Evolutionary conservation across 2,329 filamentous ascomycete genomes (phyloP).

Genomic region (Aspergillus jensenii): DNA sequence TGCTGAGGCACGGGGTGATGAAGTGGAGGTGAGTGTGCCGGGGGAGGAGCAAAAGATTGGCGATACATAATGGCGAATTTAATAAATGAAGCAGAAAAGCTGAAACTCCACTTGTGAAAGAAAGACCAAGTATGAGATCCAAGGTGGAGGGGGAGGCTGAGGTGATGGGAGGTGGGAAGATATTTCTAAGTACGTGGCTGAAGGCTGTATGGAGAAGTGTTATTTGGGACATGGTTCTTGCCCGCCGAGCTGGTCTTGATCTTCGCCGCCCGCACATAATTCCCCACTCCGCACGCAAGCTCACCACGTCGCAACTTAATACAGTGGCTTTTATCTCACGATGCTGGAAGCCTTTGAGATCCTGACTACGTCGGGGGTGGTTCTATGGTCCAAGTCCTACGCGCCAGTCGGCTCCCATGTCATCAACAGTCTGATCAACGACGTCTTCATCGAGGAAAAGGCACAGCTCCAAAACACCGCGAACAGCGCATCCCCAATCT

Average conservation of each 20-base stretch:
- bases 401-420: constrained; percentile 75
- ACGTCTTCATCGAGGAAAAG: constrained; percentile 97
- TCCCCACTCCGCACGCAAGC: constrained; percentile 17
- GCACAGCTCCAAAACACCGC: constrained; percentile 60
- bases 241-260: constrained; percentile 10
- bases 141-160: neutral
- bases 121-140: constrained; percentile 7
- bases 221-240: neutral
- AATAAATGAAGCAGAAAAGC: neutral
- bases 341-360: constrained; percentile 99
- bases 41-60: constrained; percentile 72
- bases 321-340: neutral
- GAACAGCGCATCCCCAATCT: constrained; percentile 66
- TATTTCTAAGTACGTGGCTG: constrained; percentile 31
- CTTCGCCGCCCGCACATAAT: constrained; percentile 21
- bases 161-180: constrained; percentile 4
- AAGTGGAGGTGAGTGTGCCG: constrained; percentile 79
- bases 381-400: constrained; percentile 91
- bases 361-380: constrained; percentile 90
- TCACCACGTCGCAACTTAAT: neutral
- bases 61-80: constrained; percentile 69
- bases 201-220: constrained; percentile 15
- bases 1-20: constrained; percentile 98
- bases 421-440: constrained; percentile 91
- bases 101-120: neutral